Percentiles rank a stretch among this genome's conserved stretches.
phyloP scores from a whole-genome alignment of 2,329 filamentous ascomycete genomes.

The Penicillium janthinellum region DNA sequence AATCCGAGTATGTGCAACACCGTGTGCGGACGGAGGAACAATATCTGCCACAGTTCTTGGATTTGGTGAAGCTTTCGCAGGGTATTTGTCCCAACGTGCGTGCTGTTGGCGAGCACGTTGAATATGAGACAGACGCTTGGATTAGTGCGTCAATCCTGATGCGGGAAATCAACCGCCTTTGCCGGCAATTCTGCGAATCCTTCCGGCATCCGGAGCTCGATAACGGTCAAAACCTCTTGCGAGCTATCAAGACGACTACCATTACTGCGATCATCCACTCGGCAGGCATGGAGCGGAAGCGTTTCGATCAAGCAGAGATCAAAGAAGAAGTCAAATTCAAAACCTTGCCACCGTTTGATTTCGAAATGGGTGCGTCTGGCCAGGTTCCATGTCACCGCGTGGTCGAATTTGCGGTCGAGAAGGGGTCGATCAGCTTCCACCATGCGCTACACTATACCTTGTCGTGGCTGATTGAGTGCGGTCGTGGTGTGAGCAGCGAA shows the following conservation, averaged over 20 bases:
- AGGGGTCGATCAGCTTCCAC: constrained; percentile 93
- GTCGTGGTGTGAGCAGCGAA: constrained; percentile 70
- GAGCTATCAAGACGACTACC: constrained; percentile 67
- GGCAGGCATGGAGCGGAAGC: constrained; percentile 79
- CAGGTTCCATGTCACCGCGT: constrained; percentile 63
- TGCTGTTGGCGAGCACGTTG: constrained; percentile 91
- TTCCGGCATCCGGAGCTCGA: constrained; percentile 72
- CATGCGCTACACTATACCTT: constrained; percentile 94
- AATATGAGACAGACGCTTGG: constrained; percentile 98
- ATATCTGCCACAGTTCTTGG: constrained; percentile 91
- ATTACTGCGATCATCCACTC: constrained; percentile 87
- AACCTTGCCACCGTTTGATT: constrained; percentile 74
- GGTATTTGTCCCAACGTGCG: constrained; percentile 94
- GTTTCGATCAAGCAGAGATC: constrained; percentile 85
- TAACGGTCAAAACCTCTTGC: constrained; percentile 67
- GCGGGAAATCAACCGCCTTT: constrained; percentile 89
- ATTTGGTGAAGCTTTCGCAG: constrained; percentile 93
- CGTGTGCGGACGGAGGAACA: constrained; percentile 78
- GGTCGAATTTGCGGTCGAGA: constrained; percentile 85
- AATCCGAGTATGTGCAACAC: constrained; percentile 84
- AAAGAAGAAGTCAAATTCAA: constrained; percentile 87
- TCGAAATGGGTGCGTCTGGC: constrained; percentile 58
- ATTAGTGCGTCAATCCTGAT: constrained; percentile 94
- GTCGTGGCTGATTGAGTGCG: constrained; percentile 93
- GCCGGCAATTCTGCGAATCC: constrained; percentile 82